Base-by-base conservation (phyloP, 2,329 filamentous ascomycete genomes). In the Colletotrichum spaethianum region DNA sequence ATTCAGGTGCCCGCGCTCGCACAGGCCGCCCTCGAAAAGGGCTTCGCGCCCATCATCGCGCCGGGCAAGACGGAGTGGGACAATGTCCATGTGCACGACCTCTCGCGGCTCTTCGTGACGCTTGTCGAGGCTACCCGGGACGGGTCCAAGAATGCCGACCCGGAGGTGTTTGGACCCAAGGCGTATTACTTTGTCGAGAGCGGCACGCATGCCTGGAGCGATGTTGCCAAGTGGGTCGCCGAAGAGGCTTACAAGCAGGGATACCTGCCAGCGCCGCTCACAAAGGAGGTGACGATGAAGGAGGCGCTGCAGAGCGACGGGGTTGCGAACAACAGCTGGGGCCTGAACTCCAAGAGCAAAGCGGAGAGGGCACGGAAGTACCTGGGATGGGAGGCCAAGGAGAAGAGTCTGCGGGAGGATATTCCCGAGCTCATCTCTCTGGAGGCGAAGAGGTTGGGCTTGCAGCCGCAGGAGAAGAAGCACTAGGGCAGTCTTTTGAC, bases 171-270 rank as follows among this genome's bases (percentile, higher is more conserved):
- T 86, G 91, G 91, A 1, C 80, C 80, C 0, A 80, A 88, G 42
- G 92, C 85, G 0, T 94, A 94, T 79, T 94, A 91, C 81, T 90
- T 94, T 73, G 85, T 87, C 9, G 90, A 92, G 79, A 88, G 87
- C 74, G 92, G 90, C 1, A 82, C 87, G 65, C 89, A 92, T 78
- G 82, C 81, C 31, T 94, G 92, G 92, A 86, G 88, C 6, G 89
- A 93, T 18, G 78, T 92, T 9, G 83, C 89, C 3, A 79, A 80
- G 70, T 83, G 82, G 77, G 84, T 93, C 69, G 90, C 88, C 1
- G 85, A 90, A 52, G 86, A 89, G 75, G 90, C 88, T 2, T 80
- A 87, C 75, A 83, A 77, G 73, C 79, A 77, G 75, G 81, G 78
- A 18, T 82, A 76, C 57, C 65, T 78, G 11, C 72, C 77, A 4